Percentiles rank a stretch among this genome's conserved stretches.
Conservation (phyloP, 495 filamentous ascomycete species). For the Glarea lozoyensis region DNA sequence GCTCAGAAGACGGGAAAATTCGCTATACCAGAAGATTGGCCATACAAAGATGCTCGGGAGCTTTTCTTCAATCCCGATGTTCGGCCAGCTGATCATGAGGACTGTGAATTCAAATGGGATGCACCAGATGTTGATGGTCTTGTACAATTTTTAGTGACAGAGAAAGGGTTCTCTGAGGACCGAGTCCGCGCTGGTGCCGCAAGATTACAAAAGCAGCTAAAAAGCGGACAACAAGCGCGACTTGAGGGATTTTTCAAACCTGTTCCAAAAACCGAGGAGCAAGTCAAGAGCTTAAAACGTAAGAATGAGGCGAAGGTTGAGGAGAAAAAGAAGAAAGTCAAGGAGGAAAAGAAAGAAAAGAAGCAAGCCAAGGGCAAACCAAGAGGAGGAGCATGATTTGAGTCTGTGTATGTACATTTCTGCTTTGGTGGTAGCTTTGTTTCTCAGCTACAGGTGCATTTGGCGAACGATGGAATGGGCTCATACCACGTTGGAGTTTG, state of each 20-base stretch:
- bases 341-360: conserved; percentile 87
- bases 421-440: too few relatives aligned
- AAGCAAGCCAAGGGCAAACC: conserved; percentile 80
- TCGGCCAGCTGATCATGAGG: conserved; percentile 69
- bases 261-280: conserved; percentile 74
- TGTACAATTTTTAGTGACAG: conserved; percentile 75
- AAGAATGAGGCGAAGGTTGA: conserved; percentile 86
- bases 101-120: conserved; percentile 97
- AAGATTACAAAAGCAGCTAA: conserved; percentile 77
- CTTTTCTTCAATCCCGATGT: conserved; percentile 89
- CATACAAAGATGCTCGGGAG: conserved; percentile 80
- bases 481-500: too few relatives aligned
- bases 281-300: conserved; percentile 76
- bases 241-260: conserved; percentile 98
- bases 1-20: conserved; percentile 72
- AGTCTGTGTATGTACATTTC: too few relatives aligned
- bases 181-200: conserved; percentile 69
- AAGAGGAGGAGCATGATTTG: conserved; percentile 32
- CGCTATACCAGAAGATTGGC: conserved; percentile 85
- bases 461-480: too few relatives aligned
- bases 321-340: conserved; percentile 88
- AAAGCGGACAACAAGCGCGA: conserved; percentile 78
- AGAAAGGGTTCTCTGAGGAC: conserved; percentile 97
- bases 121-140: conserved; percentile 83
- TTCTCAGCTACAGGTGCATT: too few relatives aligned